A percentile compares a stretch with the other conserved stretches of the same genome.
Conservation (phyloP, 2,329 filamentous ascomycete genomes). For the Lizonia empirigonia region DNA sequence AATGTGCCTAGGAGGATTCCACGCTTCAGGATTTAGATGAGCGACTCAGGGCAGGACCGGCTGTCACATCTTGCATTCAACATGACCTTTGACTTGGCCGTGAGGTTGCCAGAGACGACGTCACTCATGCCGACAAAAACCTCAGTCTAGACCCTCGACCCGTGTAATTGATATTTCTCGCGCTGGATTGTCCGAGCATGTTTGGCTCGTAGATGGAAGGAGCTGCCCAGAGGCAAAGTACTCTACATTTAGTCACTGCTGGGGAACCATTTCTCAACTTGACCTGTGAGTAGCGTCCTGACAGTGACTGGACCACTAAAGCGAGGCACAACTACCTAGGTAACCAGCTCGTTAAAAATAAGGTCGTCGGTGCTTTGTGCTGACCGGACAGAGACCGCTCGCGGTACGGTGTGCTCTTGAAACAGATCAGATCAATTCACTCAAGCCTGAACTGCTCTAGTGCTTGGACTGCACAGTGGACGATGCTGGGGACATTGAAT, state of each 20-base stretch:
- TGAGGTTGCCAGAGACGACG: slow-evolving; percentile 1
- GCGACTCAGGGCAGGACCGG: slow-evolving; percentile 2
- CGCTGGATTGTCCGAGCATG: not conserved
- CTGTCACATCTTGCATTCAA: not conserved
- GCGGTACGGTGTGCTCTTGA: slow-evolving; percentile 10
- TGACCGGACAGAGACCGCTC: not conserved
- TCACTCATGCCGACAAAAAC: not conserved
- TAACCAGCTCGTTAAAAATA: slow-evolving; percentile 11
- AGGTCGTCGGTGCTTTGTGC: slow-evolving; percentile 1
- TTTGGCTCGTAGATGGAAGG: slow-evolving; percentile 5
- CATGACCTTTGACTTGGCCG: slow-evolving; percentile 5
- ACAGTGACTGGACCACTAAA: slow-evolving; percentile 3
- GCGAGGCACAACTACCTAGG: not conserved
- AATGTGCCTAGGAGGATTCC: not conserved
- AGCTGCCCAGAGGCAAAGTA: not conserved
- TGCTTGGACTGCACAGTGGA: slow-evolving; percentile 12
- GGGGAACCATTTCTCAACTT: slow-evolving; percentile 10
- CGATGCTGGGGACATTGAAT: not conserved
- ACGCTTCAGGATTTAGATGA: slow-evolving; percentile 1
- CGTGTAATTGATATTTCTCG: slow-evolving; percentile 6
- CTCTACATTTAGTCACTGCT: slow-evolving; percentile 19
- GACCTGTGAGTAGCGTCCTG: slow-evolving; percentile 7
- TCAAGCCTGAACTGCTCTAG: not conserved
- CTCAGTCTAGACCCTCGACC: not conserved
- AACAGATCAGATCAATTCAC: not conserved